phyloP scores from a whole-genome alignment of 352 stramenopile genomes.

The Blastocystis sp. region DNA sequence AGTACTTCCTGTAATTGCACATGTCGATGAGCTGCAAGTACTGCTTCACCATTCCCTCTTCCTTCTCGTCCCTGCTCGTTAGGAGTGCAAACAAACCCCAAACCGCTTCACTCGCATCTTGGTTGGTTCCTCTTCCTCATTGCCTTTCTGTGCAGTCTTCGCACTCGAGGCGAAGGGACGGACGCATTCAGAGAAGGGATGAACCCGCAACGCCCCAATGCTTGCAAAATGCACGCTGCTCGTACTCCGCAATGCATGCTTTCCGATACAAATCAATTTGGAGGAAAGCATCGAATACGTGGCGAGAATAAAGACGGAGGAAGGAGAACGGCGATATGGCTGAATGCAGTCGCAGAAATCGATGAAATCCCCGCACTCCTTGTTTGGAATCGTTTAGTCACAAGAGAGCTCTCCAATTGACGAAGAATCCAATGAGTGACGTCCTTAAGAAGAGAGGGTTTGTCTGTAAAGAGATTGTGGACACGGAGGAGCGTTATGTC shows the following conservation, averaged over 20 bases:
- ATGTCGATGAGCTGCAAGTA: neutral
- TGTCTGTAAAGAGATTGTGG: conserved; percentile 54
- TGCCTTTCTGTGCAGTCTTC: neutral
- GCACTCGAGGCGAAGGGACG: neutral
- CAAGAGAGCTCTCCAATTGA: no score
- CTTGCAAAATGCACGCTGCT: neutral
- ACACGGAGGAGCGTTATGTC: conserved; percentile 61
- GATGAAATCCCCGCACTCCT: no score
- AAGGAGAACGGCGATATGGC: no score
- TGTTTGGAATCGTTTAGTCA: no score
- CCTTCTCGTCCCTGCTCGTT: neutral
- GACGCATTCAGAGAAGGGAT: neutral
- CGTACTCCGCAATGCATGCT: neutral
- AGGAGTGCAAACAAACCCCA: neutral
- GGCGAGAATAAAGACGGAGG: neutral
- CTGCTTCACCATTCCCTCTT: neutral
- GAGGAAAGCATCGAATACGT: neutral
- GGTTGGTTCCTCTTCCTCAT: neutral
- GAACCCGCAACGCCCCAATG: neutral
- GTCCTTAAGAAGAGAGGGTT: conserved; percentile 50
- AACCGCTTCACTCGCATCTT: neutral
- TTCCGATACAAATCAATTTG: neutral
- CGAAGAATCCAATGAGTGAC: conserved; percentile 1
- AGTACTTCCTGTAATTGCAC: neutral
- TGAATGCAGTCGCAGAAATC: no score